Evolutionary conservation across 2,329 filamentous ascomycete genomes (phyloP), one percentile per base, ranked within the genome.

Genomic region (Chaetomium olivaceum): DNA sequence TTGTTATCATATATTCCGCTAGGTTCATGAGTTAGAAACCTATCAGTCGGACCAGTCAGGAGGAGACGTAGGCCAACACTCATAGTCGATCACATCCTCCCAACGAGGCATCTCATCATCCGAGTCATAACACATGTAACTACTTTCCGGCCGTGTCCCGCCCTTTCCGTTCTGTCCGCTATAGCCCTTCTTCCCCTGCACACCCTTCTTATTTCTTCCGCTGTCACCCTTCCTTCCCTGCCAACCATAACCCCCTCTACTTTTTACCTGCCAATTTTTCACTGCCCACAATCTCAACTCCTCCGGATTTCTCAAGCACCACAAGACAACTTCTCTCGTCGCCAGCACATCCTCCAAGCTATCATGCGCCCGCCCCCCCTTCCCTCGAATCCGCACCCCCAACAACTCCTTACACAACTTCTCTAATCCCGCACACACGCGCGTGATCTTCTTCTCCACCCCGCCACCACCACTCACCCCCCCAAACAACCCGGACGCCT

Each of bases 301-400:
- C 11, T 12, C 59, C 33, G 59, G 59, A 33, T 62, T 33, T 19
- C 9, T 3, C 51, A 62, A 31, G 31, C 59, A 62, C 59, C 59
- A 62, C n/a, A 62, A 9, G 33, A 56, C 59, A 19, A 62, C 51
- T 36, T 62, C 59, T 36, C 59, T 55, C 23, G 59, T 48, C 23
- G 59, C 59, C 51, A 62, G 48, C 50, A 62, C 59, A 33, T 62
- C 59, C 59, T 62, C 59, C 36, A 56, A 27, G 2, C 33, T 48
- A 55, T 62, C 36, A 33, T 62, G 59, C 19, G 12, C 2, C 55
- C 2, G 7, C 7, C 21, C 23, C 21, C 12, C 16, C 14, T 36
- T 36, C 11, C 25, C 25, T 5, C 59, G 59, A 19, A 62, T 62
- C 25, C n/a, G 4, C 16, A 62, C 12, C 5, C 59, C 59, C 9